Percentiles rank a stretch among this genome's conserved stretches.
phyloP scores from a whole-genome alignment of 129 eudicot genomes.

The Saposhnikovia divaricata region DNA sequence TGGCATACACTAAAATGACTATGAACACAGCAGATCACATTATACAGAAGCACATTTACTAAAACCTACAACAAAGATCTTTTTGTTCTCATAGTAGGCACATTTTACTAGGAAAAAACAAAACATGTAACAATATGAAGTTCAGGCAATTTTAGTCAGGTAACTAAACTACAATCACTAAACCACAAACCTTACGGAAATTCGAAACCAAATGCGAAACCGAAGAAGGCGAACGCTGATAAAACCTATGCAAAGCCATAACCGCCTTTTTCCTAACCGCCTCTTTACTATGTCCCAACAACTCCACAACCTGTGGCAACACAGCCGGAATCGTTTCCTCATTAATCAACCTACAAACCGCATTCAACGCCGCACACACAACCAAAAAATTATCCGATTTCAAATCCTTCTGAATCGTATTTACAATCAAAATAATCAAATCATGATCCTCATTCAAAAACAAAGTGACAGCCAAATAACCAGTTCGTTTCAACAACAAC shows the following conservation, averaged over 20 bases:
- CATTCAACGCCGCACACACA: conserved; percentile 92
- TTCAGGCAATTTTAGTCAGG: neutral
- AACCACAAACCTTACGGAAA: conserved; percentile 65
- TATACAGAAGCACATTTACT: neutral
- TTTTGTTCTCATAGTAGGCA: neutral
- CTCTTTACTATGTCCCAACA: conserved; percentile 72
- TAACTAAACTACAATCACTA: neutral
- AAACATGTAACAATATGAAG: neutral
- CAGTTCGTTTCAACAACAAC: conserved; percentile 61
- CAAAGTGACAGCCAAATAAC: conserved; percentile 85
- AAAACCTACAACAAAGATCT: neutral
- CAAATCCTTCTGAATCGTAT: conserved; percentile 98
- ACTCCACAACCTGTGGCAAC: conserved; percentile 78
- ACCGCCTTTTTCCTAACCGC: conserved; percentile 98
- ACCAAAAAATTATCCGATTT: conserved; percentile 85
- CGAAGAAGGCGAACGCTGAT: conserved; percentile 62
- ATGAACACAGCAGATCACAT: neutral
- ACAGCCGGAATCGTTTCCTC: conserved; percentile 99
- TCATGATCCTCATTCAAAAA: conserved; percentile 96
- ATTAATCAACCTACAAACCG: conserved; percentile 88
- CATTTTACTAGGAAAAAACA: neutral
- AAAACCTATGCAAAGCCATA: conserved; percentile 96
- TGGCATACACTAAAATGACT: neutral
- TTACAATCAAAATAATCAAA: conserved; percentile 86
- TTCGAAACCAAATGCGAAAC: conserved; percentile 67